Conservation (phyloP, 2,329 filamentous ascomycete species). For the Venturia asperata region DNA sequence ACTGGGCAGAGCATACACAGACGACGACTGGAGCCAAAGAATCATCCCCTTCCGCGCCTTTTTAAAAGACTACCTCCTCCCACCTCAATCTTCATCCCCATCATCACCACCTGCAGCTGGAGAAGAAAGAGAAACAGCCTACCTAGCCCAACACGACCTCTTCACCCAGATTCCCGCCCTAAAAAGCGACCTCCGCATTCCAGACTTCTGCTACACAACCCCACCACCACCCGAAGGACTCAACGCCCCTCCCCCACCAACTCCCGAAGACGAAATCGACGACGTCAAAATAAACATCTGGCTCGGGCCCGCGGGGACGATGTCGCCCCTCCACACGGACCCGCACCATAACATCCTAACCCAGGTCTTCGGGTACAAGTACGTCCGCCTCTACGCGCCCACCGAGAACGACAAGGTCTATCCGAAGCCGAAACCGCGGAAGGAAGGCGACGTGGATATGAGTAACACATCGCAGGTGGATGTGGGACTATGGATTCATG, state of each 20-base stretch:
- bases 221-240: slow-evolving; percentile 47
- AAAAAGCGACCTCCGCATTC: slow-evolving; percentile 66
- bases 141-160: slow-evolving; percentile 87
- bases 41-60: slow-evolving; percentile 71
- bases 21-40: slow-evolving; percentile 74
- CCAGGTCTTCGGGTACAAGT: slow-evolving; percentile 86
- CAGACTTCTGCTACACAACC: slow-evolving; percentile 74
- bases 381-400: slow-evolving; percentile 80
- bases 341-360: slow-evolving; percentile 88
- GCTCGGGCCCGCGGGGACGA: slow-evolving; percentile 82
- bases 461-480: slow-evolving; percentile 80
- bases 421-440: slow-evolving; percentile 63
- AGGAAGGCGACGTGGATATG: slow-evolving; percentile 81
- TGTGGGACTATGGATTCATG: slow-evolving; percentile 52
- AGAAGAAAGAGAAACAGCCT: slow-evolving; percentile 48
- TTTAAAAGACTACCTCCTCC: slow-evolving; percentile 53
- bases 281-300: slow-evolving; percentile 64
- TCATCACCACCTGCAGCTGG: no score
- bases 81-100: not conserved
- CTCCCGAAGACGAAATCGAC: not conserved
- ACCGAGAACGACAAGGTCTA: slow-evolving; percentile 41
- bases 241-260: slow-evolving; percentile 19
- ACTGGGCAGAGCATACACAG: slow-evolving; percentile 78
- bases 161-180: slow-evolving; percentile 74
- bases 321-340: slow-evolving; percentile 89